Conservation (phyloP, 2,329 filamentous ascomycete genomes). For the Penicillium crustosum region DNA sequence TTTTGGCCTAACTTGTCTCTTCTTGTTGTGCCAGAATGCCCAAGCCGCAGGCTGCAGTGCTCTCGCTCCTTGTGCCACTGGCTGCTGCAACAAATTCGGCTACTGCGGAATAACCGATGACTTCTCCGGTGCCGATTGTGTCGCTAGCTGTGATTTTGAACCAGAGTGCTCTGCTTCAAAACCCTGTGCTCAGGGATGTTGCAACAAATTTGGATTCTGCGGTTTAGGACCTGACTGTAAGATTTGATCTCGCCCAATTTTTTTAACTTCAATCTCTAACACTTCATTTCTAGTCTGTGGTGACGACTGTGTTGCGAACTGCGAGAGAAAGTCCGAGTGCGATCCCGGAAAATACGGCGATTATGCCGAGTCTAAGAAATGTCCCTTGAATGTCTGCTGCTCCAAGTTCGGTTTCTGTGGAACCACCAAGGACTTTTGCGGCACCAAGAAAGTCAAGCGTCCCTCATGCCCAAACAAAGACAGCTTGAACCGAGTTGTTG, state of each 20-base stretch:
- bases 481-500: too few relatives aligned
- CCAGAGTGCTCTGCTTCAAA: constrained; percentile 2
- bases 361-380: too few relatives aligned
- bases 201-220: constrained; percentile 3
- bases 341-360: too few relatives aligned
- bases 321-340: neutral
- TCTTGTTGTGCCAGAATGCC: neutral
- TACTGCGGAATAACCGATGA: neutral
- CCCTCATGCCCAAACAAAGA: too few relatives aligned
- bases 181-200: neutral
- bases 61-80: neutral
- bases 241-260: too few relatives aligned
- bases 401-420: too few relatives aligned
- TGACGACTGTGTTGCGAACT: neutral
- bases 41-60: neutral
- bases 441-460: too few relatives aligned
- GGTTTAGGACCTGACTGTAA: constrained; percentile 2
- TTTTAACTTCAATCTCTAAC: too few relatives aligned
- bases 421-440: too few relatives aligned
- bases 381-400: too few relatives aligned
- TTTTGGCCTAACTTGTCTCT: neutral
- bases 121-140: constrained; percentile 2
- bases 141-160: neutral
- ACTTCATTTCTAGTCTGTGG: neutral
- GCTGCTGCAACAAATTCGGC: neutral